phyloP scores from a whole-genome alignment of 305 asterid species.

The Rubia tinctorum region DNA sequence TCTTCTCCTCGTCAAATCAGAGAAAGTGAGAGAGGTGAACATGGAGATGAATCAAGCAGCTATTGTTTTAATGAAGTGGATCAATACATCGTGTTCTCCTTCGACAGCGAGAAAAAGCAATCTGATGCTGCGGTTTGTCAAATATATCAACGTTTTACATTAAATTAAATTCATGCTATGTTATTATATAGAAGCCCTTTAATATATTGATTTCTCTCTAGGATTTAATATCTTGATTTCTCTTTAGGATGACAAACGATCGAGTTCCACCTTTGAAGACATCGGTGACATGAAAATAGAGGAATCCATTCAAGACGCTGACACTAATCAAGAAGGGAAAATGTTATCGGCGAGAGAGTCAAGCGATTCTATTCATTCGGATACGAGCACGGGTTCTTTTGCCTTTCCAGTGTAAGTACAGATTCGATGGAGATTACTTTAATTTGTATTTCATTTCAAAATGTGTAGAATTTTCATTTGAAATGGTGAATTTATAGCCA shows the following conservation, averaged over 20 bases:
- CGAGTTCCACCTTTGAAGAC: neutral
- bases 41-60: neutral
- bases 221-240: neutral
- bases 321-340: neutral
- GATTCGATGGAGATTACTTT: neutral
- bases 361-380: conserved; percentile 25
- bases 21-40: neutral
- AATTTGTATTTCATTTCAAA: neutral
- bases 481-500: neutral
- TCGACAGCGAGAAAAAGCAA: neutral
- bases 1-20: neutral
- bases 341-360: neutral
- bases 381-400: conserved; percentile 32
- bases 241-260: neutral
- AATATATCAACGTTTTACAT: too few relatives aligned
- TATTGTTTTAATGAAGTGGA: neutral
- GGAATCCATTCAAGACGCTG: neutral
- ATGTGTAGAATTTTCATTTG: neutral
- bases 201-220: too few relatives aligned
- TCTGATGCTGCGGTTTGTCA: neutral
- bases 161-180: too few relatives aligned
- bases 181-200: too few relatives aligned
- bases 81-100: neutral
- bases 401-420: conserved; percentile 59
- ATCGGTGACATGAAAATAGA: neutral